Evolutionary conservation across 495 filamentous ascomycete genomes (phyloP).

Genomic region (Xylaria nigripes): DNA sequence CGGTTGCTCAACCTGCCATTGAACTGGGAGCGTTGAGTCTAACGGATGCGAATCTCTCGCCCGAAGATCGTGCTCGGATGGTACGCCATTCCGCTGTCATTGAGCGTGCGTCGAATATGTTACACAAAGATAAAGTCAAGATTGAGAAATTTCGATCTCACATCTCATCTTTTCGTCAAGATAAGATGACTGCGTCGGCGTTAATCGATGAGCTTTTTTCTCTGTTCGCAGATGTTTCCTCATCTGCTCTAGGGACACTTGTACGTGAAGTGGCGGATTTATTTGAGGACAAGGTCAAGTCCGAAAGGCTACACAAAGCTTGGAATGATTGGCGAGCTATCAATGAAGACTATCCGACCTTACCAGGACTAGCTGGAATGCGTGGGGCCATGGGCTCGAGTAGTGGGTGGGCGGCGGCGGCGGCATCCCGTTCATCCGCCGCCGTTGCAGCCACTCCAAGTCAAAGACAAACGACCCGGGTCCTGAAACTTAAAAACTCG

Average conservation of each 20-base stretch:
- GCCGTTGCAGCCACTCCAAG: slow-evolving; percentile 28
- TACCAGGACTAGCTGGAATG: slow-evolving; percentile 64
- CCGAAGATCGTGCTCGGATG: slow-evolving; percentile 71
- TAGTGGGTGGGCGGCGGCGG: slow-evolving; percentile 45
- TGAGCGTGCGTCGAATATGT: slow-evolving; percentile 71
- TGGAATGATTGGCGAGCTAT: slow-evolving; percentile 94
- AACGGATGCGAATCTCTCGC: slow-evolving; percentile 42
- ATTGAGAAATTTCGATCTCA: slow-evolving; percentile 64
- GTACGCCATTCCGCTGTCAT: slow-evolving; percentile 72
- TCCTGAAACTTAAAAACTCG: slow-evolving; percentile 43
- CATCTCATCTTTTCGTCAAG: slow-evolving; percentile 66
- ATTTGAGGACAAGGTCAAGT: slow-evolving; percentile 74
- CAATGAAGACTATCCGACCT: slow-evolving; percentile 90
- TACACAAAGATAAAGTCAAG: slow-evolving; percentile 65
- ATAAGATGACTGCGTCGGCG: slow-evolving; percentile 56
- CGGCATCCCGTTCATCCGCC: slow-evolving; percentile 33
- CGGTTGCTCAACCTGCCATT: slow-evolving; percentile 6
- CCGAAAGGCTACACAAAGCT: slow-evolving; percentile 60
- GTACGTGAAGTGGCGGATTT: slow-evolving; percentile 90
- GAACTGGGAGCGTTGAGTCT: slow-evolving; percentile 35
- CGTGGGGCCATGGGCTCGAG: slow-evolving; percentile 38
- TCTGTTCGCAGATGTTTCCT: slow-evolving; percentile 68
- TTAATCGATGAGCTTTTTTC: slow-evolving; percentile 75
- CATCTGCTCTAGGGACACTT: slow-evolving; percentile 74
- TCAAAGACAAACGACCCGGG: slow-evolving; percentile 34